Evolutionary conservation across 345 rosid genomes (phyloP), one percentile per base, ranked within the genome.

Genomic region (Gossypium arboreum): DNA sequence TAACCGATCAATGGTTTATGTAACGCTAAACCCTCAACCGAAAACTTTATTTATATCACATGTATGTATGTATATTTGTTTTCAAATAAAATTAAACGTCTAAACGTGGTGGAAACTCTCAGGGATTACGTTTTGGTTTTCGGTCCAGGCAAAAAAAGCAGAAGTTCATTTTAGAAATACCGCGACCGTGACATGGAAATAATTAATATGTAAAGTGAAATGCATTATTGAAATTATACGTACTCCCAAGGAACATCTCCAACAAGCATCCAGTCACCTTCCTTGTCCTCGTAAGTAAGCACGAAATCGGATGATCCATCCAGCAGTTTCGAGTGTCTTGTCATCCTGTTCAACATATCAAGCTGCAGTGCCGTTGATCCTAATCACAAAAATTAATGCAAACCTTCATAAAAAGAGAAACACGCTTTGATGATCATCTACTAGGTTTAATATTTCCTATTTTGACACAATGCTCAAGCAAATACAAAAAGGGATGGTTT

Each of bases 201-300:
- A 48, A 68, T 39, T 34, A 13, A 64, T 20, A 3, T 10, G 22
- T 74, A 74, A 17, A 57, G 63, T 44, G 58, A 5, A 4, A 29
- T 9, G 22, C 13, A 60, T 7, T 4, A 12, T 7, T 25, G 54
- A 56, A 64, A 41, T 76, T 41, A 71, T 71, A 81, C 83, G 45
- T 88, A 93, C 99, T 87, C 86, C 99, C 99, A 95, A n/a, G 99
- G 99, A 70, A 93, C 96, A 83, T 95, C 99, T 44, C 99, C 99
- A 64, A 90, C 94, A 51, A 94, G 98, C 97, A 94, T 92, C 98
- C 97, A 92, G 82, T 94, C 98, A 67, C 98, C 98, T 0, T 94
- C 98, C 81, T 85, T 92, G 79, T 94, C 98, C 84, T 95, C 93
- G 15, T 90, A 95, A n/a, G 97, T 88, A 52, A 93, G 86, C 78